Evolutionary conservation across 2,329 filamentous ascomycete genomes (phyloP), one percentile per base, ranked within the genome.

Genomic region (Microdochium bolleyi): DNA sequence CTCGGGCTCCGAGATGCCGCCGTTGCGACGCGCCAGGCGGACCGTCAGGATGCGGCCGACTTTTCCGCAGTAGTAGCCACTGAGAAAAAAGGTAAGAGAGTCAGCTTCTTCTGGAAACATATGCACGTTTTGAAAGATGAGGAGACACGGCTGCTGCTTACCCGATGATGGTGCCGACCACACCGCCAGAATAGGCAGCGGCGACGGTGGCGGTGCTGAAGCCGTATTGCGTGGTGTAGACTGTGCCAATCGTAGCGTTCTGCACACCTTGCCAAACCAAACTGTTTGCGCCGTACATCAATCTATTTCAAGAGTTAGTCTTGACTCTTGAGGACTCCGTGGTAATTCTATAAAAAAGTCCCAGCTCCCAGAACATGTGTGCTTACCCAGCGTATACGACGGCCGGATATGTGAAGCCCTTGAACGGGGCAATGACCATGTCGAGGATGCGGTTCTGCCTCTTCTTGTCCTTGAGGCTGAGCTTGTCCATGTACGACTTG

Each of bases 361-460:
- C n/a, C n/a, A n/a, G n/a, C n/a, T n/a, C n/a, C n/a, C n/a, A n/a
- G n/a, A n/a, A n/a, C n/a, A n/a, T n/a, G n/a, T n/a, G n/a, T n/a
- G n/a, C 58, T 38, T 61, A 68, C 71, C 71, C 63, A 21, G 62
- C 70, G 54, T 71, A 72, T 61, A 76, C 62, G 0, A 65, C 62
- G 0, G 61, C 56, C 11, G 61, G 61, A 30, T 65, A 64, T 0
- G 62, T 59, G 32, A 65, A 64, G 24, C 67, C 66, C 34, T 58
- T 60, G 34, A 65, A 63, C 1, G 65, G 62, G 5, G 64, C 60
- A 50, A 61, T 57, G 53, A 70, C 64, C 27, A 71, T 67, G 34
- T 70, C 65, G 10, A 70, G 32, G 19, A 72, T 54, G 21, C 69
- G 64, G 48, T 71, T 72, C 3, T 65, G 68, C 11, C 70, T 64